phyloP scores from a whole-genome alignment of 805 yeast genomes.

The Schizosaccharomyces cryophilus region DNA sequence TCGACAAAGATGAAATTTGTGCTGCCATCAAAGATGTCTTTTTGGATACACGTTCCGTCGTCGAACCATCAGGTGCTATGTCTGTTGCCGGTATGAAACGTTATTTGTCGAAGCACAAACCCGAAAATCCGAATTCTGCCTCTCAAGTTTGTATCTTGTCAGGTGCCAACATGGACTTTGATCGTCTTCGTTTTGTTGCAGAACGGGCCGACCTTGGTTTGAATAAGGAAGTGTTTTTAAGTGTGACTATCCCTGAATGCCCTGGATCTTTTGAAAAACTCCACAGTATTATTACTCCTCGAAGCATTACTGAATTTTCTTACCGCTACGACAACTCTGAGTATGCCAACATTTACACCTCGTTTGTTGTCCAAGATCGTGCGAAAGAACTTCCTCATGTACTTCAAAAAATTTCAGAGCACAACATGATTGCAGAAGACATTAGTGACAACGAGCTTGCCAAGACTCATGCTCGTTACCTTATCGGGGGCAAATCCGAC shows the following conservation, averaged over 20 bases:
- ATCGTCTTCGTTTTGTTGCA: conserved; percentile 78
- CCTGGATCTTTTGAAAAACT: conserved; percentile 75
- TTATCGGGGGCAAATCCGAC: conserved; percentile 73
- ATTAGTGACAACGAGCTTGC: conserved; percentile 86
- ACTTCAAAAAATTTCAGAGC: conserved; percentile 27
- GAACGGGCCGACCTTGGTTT: conserved; percentile 98
- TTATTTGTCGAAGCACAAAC: conserved; percentile 41
- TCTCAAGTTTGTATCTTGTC: conserved; percentile 58
- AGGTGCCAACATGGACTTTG: conserved; percentile 97
- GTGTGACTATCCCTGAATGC: conserved; percentile 70
- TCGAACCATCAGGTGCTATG: conserved; percentile 94
- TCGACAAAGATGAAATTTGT: conserved; percentile 76
- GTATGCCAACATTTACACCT: conserved; percentile 59
- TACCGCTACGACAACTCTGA: conserved; percentile 37
- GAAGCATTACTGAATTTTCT: conserved; percentile 82
- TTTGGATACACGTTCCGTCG: conserved; percentile 79
- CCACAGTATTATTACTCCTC: conserved; percentile 58
- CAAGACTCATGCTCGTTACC: conserved; percentile 82
- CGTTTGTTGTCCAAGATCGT: conserved; percentile 58
- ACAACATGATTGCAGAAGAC: conserved; percentile 29
- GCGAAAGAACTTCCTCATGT: conserved; percentile 48
- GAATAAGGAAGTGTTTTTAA: conserved; percentile 82
- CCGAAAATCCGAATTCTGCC: conserved; percentile 20
- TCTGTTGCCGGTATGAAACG: conserved; percentile 84
- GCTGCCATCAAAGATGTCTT: conserved; percentile 94